These are phyloP conservation scores for Dicorynia guianensis DNA, from an alignment of 306 rosid species.

Conservation along the genomic window DNA sequence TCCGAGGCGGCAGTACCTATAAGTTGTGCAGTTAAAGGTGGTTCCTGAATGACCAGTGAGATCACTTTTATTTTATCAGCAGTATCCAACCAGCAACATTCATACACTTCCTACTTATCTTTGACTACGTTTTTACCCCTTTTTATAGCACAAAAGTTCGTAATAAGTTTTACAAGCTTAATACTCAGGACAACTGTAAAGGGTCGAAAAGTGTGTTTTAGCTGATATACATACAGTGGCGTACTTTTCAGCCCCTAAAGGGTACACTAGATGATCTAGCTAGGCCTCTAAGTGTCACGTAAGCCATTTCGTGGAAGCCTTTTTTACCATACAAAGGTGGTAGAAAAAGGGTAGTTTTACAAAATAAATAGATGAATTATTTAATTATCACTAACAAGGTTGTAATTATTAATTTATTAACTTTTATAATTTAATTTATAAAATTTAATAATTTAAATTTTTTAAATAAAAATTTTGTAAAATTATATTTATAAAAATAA, in stretches of 20 bases:
- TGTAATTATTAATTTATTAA: too few relatives aligned
- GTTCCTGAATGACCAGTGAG: conserved; percentile 11
- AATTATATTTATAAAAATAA: too few relatives aligned
- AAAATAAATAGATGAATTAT: too few relatives aligned
- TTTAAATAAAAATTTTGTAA: too few relatives aligned
- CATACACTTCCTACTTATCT: not conserved
- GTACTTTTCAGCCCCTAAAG: not conserved
- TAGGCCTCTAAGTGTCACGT: not conserved
- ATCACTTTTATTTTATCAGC: not conserved
- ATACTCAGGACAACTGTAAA: conserved; percentile 24
- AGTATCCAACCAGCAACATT: not conserved
- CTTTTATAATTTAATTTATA: too few relatives aligned
- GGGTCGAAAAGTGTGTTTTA: not conserved
- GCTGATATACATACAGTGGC: not conserved
- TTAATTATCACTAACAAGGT: too few relatives aligned
- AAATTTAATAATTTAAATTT: too few relatives aligned
- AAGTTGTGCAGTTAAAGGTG: conserved; percentile 25
- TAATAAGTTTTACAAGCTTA: not conserved
- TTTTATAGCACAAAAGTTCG: too few relatives aligned
- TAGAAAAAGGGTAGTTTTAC: too few relatives aligned
- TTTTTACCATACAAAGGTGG: conserved; percentile 2
- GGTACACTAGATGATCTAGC: not conserved
- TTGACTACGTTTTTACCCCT: not conserved
- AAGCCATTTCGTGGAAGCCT: not conserved
- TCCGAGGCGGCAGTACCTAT: conserved; percentile 2